These are phyloP conservation scores for Prunus campanulata DNA, from an alignment of 306 rosid species.

Conservation along the genomic window DNA sequence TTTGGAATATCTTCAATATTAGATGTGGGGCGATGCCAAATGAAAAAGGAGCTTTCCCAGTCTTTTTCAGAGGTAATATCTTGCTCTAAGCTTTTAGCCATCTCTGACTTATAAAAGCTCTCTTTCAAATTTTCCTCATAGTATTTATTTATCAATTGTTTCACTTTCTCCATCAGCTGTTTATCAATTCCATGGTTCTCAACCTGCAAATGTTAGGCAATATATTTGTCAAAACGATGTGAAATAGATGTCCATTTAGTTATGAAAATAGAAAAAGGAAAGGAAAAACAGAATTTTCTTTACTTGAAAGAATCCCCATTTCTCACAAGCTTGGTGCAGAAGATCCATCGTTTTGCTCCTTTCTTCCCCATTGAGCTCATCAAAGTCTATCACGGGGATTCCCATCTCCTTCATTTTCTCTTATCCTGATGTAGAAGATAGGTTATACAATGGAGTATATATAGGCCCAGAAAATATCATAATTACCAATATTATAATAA, in stretches of 20 bases:
- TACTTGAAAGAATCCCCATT: constrained; percentile 78
- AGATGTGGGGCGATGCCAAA: constrained; percentile 72
- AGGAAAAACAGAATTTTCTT: not conserved
- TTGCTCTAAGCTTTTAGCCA: constrained; percentile 47
- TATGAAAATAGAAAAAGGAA: not conserved
- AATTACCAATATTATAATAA: constrained; percentile 19
- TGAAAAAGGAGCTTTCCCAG: constrained; percentile 86
- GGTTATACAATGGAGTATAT: constrained; percentile 36
- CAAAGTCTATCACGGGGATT: constrained; percentile 72
- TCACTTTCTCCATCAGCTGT: constrained; percentile 70
- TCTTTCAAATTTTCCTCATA: constrained; percentile 70
- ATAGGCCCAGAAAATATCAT: constrained; percentile 34
- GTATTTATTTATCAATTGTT: constrained; percentile 49
- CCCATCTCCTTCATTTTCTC: constrained; percentile 34
- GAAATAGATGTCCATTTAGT: not conserved
- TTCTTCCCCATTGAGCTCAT: constrained; percentile 53
- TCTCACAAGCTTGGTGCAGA: constrained; percentile 70
- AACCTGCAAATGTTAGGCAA: constrained; percentile 40
- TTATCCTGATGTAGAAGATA: constrained; percentile 24
- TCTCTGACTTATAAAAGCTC: constrained; percentile 60
- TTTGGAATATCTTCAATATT: constrained; percentile 50
- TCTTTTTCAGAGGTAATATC: constrained; percentile 39
- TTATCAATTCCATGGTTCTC: constrained; percentile 74
- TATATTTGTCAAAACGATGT: not conserved
- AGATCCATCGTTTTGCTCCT: constrained; percentile 56